Percentiles rank a stretch among this genome's conserved stretches.
These are phyloP conservation scores for Allodekkera sacchari DNA, from an alignment of 805 yeast species.

Conservation along the genomic window DNA sequence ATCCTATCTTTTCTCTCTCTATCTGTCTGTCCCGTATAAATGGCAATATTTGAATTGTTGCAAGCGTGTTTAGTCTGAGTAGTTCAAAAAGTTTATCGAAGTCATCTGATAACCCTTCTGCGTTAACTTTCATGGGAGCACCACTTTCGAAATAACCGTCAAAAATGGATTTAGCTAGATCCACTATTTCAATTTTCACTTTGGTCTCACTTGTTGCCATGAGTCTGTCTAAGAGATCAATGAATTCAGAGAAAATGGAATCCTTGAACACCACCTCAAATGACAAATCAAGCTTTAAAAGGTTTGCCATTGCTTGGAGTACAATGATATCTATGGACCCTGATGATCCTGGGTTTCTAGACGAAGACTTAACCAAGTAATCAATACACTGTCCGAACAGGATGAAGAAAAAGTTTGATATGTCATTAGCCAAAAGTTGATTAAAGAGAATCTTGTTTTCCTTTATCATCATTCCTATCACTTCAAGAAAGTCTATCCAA, in stretches of 20 bases:
- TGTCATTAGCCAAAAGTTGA: slow-evolving; percentile 45
- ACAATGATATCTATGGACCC: slow-evolving; percentile 26
- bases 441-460: slow-evolving; percentile 36
- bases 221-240: slow-evolving; percentile 69
- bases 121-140: slow-evolving; percentile 13
- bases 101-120: slow-evolving; percentile 40
- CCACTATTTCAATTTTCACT: slow-evolving; percentile 50
- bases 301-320: slow-evolving; percentile 41
- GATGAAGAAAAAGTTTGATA: slow-evolving; percentile 63
- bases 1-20: slow-evolving; percentile 11
- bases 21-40: slow-evolving; percentile 42
- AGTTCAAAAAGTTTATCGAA: slow-evolving; percentile 81
- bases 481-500: slow-evolving; percentile 76
- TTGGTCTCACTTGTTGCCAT: slow-evolving; percentile 45
- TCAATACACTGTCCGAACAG: slow-evolving; percentile 81
- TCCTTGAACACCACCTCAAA: slow-evolving; percentile 56
- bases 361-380: slow-evolving; percentile 43
- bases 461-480: slow-evolving; percentile 57
- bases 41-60: slow-evolving; percentile 53
- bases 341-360: slow-evolving; percentile 9
- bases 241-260: slow-evolving; percentile 61
- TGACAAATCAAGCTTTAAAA: slow-evolving; percentile 50
- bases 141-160: slow-evolving; percentile 40
- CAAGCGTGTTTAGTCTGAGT: slow-evolving; percentile 57
- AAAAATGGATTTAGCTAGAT: slow-evolving; percentile 30